Conservation (phyloP, 345 rosid genomes). For the Moricandia moricandioides region DNA sequence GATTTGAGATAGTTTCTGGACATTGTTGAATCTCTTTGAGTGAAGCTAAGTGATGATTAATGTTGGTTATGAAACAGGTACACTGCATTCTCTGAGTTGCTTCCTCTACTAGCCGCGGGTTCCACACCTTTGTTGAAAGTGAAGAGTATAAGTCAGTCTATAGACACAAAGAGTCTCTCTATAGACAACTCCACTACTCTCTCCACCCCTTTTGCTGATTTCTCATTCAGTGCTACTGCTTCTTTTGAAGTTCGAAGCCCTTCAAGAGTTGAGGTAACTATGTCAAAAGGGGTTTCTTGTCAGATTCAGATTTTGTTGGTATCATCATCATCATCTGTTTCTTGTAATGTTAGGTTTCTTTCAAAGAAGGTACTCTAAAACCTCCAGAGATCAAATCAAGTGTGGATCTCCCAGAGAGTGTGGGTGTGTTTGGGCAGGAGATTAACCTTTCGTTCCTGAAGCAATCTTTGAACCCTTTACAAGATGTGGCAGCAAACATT, state of each 20-base stretch:
- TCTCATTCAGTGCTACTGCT: conserved; percentile 85
- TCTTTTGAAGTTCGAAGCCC: conserved; percentile 76
- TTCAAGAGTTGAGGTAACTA: conserved; percentile 76
- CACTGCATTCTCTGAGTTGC: conserved; percentile 86
- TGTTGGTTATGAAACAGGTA: conserved; percentile 47
- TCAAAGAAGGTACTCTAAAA: conserved; percentile 74
- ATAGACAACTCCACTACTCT: conserved; percentile 67
- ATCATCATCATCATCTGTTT: not conserved
- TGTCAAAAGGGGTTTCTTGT: not conserved
- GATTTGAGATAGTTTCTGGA: not conserved
- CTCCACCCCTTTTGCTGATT: conserved; percentile 74
- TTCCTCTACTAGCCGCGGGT: conserved; percentile 85
- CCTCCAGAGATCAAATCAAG: conserved; percentile 83
- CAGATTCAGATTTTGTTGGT: not conserved
- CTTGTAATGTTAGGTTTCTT: conserved; percentile 57
- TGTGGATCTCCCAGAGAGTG: conserved; percentile 66
- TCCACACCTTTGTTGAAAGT: conserved; percentile 71
- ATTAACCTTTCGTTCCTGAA: conserved; percentile 63
- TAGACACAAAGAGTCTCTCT: conserved; percentile 51
- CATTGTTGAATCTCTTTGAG: not conserved
- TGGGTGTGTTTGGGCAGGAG: conserved; percentile 71
- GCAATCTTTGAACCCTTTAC: conserved; percentile 73
- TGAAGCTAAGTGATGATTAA: not conserved
- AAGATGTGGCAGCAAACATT: conserved; percentile 67
- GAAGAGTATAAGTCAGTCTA: conserved; percentile 60